phyloP scores from a whole-genome alignment of 495 filamentous ascomycete species.

The Podospora conica region DNA sequence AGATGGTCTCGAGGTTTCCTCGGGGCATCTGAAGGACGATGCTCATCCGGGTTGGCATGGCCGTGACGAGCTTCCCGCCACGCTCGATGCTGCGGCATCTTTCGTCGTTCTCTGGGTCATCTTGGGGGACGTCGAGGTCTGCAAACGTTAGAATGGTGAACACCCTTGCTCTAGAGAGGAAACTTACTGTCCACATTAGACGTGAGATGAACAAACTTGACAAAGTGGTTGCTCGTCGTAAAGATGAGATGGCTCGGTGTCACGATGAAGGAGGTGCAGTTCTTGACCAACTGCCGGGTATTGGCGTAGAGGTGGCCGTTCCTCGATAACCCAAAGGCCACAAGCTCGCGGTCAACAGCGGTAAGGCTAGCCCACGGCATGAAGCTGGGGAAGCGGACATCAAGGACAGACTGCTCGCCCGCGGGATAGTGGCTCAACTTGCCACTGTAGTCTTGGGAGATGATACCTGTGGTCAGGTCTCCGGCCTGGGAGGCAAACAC shows the following conservation, averaged over 20 bases:
- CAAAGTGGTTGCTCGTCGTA: slow-evolving; percentile 81
- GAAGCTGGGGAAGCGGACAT: slow-evolving; percentile 32
- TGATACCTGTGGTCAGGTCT: slow-evolving; percentile 6
- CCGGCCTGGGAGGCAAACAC: slow-evolving; percentile 14
- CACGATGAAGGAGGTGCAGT: slow-evolving; percentile 83
- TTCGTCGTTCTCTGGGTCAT: slow-evolving; percentile 88
- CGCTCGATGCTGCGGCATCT: slow-evolving; percentile 88
- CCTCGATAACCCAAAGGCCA: slow-evolving; percentile 59
- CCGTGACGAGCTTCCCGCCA: slow-evolving; percentile 78
- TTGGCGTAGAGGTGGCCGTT: slow-evolving; percentile 77
- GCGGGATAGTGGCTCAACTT: slow-evolving; percentile 22
- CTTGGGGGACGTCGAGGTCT: slow-evolving; percentile 76
- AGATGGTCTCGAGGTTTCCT: slow-evolving; percentile 94
- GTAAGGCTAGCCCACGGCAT: slow-evolving; percentile 50
- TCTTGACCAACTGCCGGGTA: slow-evolving; percentile 62
- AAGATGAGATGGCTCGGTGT: slow-evolving; percentile 81
- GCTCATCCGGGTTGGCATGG: slow-evolving; percentile 78
- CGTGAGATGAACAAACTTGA: slow-evolving; percentile 88
- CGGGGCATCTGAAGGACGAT: slow-evolving; percentile 87
- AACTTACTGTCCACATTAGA: slow-evolving; percentile 43
- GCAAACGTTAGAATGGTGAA: slow-evolving; percentile 12
- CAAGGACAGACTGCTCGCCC: slow-evolving; percentile 5
- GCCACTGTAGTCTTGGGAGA: slow-evolving; percentile 36
- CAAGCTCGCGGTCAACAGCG: slow-evolving; percentile 30
- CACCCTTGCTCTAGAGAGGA: background rate